Conservation (phyloP, 1,284 basidiomycete species). For the Pholiota adiposa region DNA sequence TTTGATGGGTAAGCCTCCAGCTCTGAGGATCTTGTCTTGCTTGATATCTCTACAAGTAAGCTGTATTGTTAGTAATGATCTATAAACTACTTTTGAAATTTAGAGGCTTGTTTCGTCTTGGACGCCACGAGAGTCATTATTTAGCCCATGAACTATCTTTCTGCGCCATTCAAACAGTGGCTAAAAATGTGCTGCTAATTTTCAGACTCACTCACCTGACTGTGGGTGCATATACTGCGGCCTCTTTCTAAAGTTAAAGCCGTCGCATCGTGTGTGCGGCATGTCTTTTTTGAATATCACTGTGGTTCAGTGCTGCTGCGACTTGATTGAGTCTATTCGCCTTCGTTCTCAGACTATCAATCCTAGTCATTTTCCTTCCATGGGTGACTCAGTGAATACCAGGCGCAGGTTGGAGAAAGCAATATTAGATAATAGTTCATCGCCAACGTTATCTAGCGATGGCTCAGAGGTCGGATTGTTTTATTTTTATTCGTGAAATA, state of each 20-base stretch:
- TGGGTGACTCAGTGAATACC: not conserved
- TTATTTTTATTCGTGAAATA: not conserved
- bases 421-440: not conserved
- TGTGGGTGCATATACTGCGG: not conserved
- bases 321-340: not conserved
- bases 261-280: not conserved
- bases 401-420: not conserved
- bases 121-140: no score
- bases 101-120: not conserved
- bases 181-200: no score
- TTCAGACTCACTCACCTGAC: not conserved
- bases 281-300: not conserved
- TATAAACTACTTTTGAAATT: not conserved
- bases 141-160: not conserved
- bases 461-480: not conserved
- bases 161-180: not conserved
- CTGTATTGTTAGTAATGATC: constrained; percentile 2
- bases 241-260: not conserved
- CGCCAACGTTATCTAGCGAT: not conserved
- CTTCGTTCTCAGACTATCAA: not conserved
- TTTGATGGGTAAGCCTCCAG: constrained; percentile 9
- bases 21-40: constrained; percentile 1
- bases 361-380: not conserved
- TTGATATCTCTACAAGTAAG: not conserved
- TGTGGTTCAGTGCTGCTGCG: not conserved